A percentile compares a stretch with the other conserved stretches of the same genome.
phyloP scores from a whole-genome alignment of 2,329 filamentous ascomycete genomes.

The Clonostachys rosea region DNA sequence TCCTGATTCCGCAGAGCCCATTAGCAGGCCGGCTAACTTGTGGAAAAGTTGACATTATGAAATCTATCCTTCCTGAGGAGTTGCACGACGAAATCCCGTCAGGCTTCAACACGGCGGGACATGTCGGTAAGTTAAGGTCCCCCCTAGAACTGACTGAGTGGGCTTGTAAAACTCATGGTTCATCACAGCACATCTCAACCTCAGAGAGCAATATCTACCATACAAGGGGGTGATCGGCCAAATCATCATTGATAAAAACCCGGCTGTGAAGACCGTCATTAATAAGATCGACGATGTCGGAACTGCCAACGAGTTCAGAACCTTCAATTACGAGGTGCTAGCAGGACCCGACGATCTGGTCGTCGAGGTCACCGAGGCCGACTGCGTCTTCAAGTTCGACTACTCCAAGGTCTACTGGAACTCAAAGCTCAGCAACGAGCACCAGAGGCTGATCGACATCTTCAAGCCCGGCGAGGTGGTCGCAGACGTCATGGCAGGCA shows the following conservation, averaged over 20 bases:
- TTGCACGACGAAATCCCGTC: constrained; percentile 76
- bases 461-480: constrained; percentile 86
- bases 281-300: constrained; percentile 93
- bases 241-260: constrained; percentile 87
- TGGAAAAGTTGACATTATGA: constrained; percentile 70
- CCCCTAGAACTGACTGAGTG: background rate
- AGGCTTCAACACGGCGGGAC: constrained; percentile 85
- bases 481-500: constrained; percentile 95
- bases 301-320: constrained; percentile 78
- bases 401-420: constrained; percentile 99
- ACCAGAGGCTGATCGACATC: constrained; percentile 69
- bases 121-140: constrained; percentile 59
- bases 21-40: constrained; percentile 8
- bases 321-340: constrained; percentile 88
- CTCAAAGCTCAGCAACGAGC: constrained; percentile 83
- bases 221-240: constrained; percentile 85
- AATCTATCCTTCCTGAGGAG: constrained; percentile 74
- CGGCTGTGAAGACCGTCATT: constrained; percentile 78
- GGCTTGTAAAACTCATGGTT: constrained; percentile 1
- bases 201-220: constrained; percentile 75
- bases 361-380: constrained; percentile 76
- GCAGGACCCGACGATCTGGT: constrained; percentile 77
- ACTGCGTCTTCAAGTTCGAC: constrained; percentile 87
- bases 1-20: background rate
- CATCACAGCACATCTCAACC: constrained; percentile 75